Percentiles rank a stretch among this genome's conserved stretches.
Conservation (phyloP, 2,329 filamentous ascomycete genomes). For the Calonectria honghensis region DNA sequence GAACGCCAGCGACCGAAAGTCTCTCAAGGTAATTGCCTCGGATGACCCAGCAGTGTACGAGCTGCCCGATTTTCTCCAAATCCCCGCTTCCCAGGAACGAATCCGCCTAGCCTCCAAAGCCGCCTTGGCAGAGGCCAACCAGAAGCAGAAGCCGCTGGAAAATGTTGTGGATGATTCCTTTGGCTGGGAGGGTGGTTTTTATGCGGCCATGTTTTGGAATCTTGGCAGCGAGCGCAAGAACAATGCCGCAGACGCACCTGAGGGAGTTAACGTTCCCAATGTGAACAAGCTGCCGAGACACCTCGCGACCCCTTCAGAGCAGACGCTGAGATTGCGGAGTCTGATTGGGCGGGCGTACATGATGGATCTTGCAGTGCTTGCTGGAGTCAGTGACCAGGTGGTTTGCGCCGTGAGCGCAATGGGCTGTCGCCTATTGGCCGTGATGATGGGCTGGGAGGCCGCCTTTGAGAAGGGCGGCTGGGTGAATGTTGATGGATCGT, state of each 20-base stretch:
- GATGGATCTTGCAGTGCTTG: slow-evolving; percentile 86
- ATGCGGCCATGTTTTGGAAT: slow-evolving; percentile 86
- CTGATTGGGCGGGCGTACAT: slow-evolving; percentile 87
- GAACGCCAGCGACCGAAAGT: slow-evolving; percentile 60
- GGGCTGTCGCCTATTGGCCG: slow-evolving; percentile 84
- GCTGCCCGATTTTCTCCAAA: slow-evolving; percentile 75
- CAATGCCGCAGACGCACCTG: slow-evolving; percentile 61
- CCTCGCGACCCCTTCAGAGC: slow-evolving; percentile 63
- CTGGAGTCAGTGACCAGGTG: slow-evolving; percentile 79
- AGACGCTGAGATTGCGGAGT: slow-evolving; percentile 81
- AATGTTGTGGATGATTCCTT: slow-evolving; percentile 84
- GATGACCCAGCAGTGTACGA: slow-evolving; percentile 87
- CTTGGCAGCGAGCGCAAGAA: slow-evolving; percentile 73
- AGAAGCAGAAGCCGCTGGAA: slow-evolving; percentile 71
- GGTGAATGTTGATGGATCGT: slow-evolving; percentile 86
- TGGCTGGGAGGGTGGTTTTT: slow-evolving; percentile 94
- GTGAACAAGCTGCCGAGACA: slow-evolving; percentile 52
- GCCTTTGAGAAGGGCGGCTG: slow-evolving; percentile 77
- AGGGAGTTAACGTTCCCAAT: slow-evolving; percentile 50
- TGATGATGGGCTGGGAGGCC: slow-evolving; percentile 91
- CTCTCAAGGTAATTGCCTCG: slow-evolving; percentile 81
- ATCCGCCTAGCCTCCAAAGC: slow-evolving; percentile 84
- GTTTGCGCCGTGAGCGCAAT: slow-evolving; percentile 85
- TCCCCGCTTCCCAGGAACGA: slow-evolving; percentile 81
- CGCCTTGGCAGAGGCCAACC: slow-evolving; percentile 62